A percentile compares a stretch with the other conserved stretches of the same genome.
Evolutionary conservation across 2,329 filamentous ascomycete species (phyloP).

Genomic region (Pseudogymnoascus sp.): DNA sequence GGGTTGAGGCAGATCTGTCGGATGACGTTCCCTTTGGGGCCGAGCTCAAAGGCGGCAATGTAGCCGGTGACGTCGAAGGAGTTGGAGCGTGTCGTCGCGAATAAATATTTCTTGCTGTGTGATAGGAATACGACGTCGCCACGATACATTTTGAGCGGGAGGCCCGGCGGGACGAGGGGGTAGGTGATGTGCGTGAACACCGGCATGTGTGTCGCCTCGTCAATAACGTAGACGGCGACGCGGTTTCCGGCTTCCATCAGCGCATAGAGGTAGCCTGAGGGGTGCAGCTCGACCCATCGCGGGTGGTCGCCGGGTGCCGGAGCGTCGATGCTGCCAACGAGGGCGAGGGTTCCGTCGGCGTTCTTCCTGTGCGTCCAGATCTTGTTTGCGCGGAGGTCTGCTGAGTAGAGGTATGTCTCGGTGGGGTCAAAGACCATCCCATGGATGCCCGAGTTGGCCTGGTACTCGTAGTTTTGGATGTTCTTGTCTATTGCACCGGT

Average conservation of each 20-base stretch:
- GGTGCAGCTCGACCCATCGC: slow-evolving; percentile 80
- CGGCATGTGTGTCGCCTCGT: slow-evolving; percentile 63
- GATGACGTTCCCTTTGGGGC: slow-evolving; percentile 62
- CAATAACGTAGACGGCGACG: slow-evolving; percentile 73
- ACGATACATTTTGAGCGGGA: slow-evolving; percentile 61
- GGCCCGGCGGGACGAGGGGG: slow-evolving; percentile 65
- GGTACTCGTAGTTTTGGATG: slow-evolving; percentile 66
- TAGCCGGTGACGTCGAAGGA: slow-evolving; percentile 70
- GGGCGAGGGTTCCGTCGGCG: slow-evolving; percentile 50
- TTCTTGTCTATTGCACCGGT: slow-evolving; percentile 52
- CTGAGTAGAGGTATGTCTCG: slow-evolving; percentile 70
- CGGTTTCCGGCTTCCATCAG: slow-evolving; percentile 87
- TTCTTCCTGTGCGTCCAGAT: slow-evolving; percentile 78
- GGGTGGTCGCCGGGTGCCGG: slow-evolving; percentile 68
- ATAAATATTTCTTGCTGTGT: slow-evolving; percentile 63
- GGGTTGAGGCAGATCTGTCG: slow-evolving; percentile 72
- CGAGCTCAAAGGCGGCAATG: slow-evolving; percentile 69
- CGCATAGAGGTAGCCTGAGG: slow-evolving; percentile 71
- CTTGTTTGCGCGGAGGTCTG: slow-evolving; percentile 69
- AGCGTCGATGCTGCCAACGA: slow-evolving; percentile 66
- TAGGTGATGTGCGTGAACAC: slow-evolving; percentile 70
- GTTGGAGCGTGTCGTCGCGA: slow-evolving; percentile 77
- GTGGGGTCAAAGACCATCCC: slow-evolving; percentile 73
- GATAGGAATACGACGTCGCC: slow-evolving; percentile 75
- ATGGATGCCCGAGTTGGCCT: slow-evolving; percentile 63